Percentiles rank a stretch among this genome's conserved stretches.
Conservation (phyloP, 176 grass and related monocot genomes). For the Hsuehochloa calcarea region DNA sequence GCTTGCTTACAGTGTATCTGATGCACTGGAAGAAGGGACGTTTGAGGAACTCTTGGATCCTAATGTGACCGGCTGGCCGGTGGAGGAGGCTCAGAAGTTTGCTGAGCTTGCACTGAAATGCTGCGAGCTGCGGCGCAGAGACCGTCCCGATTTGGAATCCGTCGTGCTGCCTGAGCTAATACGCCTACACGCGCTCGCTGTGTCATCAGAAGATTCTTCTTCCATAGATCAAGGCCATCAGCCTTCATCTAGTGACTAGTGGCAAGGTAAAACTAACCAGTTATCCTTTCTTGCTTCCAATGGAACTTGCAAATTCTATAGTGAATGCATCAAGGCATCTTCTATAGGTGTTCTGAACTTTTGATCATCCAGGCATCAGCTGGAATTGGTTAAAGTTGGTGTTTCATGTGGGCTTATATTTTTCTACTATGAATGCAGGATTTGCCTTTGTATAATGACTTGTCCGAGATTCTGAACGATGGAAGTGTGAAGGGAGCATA, state of each 20-base stretch:
- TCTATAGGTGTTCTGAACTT: neutral
- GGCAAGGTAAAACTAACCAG: constrained; percentile 20
- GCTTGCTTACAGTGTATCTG: constrained; percentile 56
- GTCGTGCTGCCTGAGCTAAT: constrained; percentile 61
- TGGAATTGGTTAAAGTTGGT: neutral
- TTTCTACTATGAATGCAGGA: constrained; percentile 25
- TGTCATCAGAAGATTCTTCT: constrained; percentile 11
- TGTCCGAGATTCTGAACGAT: constrained; percentile 32
- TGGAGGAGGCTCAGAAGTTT: constrained; percentile 49
- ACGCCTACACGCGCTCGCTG: constrained; percentile 41
- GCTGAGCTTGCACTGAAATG: constrained; percentile 70
- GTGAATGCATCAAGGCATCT: neutral
- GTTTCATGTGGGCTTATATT: neutral
- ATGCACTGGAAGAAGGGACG: constrained; percentile 60
- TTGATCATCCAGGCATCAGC: neutral
- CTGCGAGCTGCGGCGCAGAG: constrained; percentile 65
- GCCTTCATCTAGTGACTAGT: constrained; percentile 32
- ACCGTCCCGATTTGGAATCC: constrained; percentile 65
- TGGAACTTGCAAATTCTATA: neutral
- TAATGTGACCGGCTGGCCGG: constrained; percentile 58
- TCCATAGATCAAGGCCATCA: constrained; percentile 28
- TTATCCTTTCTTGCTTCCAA: neutral
- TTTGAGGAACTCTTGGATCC: constrained; percentile 50
- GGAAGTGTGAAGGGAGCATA: constrained; percentile 4
- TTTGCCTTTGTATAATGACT: constrained; percentile 2